Evolutionary conservation across 192 early-diverging fungal species (phyloP), one percentile per base, ranked within the genome.

Genomic region (Phlyctochytrium arcticum): DNA sequence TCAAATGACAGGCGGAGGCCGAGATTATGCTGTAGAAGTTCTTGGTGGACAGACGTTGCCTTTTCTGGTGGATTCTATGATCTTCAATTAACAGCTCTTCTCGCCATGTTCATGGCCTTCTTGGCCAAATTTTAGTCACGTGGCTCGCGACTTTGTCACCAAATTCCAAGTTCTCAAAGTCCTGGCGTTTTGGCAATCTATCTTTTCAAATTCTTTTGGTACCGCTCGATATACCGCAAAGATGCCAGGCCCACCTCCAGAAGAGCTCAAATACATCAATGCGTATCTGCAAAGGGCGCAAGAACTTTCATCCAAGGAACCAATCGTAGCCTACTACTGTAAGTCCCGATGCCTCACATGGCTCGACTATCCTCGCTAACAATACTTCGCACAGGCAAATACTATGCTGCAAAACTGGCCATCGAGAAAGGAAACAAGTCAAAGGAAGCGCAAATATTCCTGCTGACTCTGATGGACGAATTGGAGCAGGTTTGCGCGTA

Each of bases 251-350:
- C n/a, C 55, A n/a, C 60, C 60, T 4, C 75, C 75, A 9, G 71
- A 69, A 2, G 69, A 78, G 34, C 65, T 81, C 59, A 81, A 81
- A 62, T 55, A 51, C 61, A 84, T 98, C 29, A 68, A 71, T 6
- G 85, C 89, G 3, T 96, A 81, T 73, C 71, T 99, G 36, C 92
- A 94, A 69, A 83, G 95, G 17, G 85, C 86, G 0, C 80, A 85
- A 8, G 95, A 99, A 70, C 75, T 96, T 6, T 64, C 75, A 24
- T 69, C 79, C 9, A 81, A 85, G 34, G 95, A 99, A 46, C 94
- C 96, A 8, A 73, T 96, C 4, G 83, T 97, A 4, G 78, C 96
- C 3, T 99, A 99, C 67, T 99, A 93, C 69, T 90, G 96, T 93
- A 82, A 73, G 62, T 74, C 31, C 56, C 17, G 2, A 21, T 2